Evolutionary conservation across 148 eudicot species (phyloP), one percentile per base, ranked within the genome.

Genomic region (Tetragonia tetragonoides): DNA sequence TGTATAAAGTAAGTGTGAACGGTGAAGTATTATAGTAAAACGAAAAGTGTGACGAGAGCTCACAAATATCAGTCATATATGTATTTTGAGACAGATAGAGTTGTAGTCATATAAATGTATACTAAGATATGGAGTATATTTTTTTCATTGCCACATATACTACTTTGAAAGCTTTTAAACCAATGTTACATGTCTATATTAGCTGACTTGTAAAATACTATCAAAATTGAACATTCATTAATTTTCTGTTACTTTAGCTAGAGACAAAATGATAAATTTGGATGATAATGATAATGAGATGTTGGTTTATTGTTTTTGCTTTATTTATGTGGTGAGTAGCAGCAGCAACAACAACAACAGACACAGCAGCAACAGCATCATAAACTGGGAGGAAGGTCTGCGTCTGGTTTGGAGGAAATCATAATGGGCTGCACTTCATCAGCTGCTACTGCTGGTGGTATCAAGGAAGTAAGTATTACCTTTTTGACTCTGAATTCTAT

Each of bases 391-490:
- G 88, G 89, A 81, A 91, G 95, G 92, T 87, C 92, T 88, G 90
- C 90, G 63, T 81, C 99, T 78, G 99, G 93, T 79, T 89, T 95
- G 87, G 99, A 95, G 79, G 97, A 95, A 89, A 88, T 95, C 81
- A 92, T 92, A 72, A 90, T 90, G 97, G 88, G 89, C 23, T 92
- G 91, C 93, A 89, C 97, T 60, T 87, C 95, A 10, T 75, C 87
- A n/a, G 37, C 70, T 76, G 53, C 79, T 76, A 72, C 85, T 78
- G 68, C 85, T 78, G 68, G 59, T 81, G 81, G 79, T 80, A 68
- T 84, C 80, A 89, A 91, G 81, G 87, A 85, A 82, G 95, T 91
- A 66, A 86, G 89, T 87, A n/a, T 71, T 21, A 64, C 49, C 73
- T 81, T 87, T 86, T 90, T 79, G 78, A 83, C 88, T 79, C 85